Evolutionary conservation across 345 rosid species (phyloP).

Genomic region (Aquilaria malaccensis): DNA sequence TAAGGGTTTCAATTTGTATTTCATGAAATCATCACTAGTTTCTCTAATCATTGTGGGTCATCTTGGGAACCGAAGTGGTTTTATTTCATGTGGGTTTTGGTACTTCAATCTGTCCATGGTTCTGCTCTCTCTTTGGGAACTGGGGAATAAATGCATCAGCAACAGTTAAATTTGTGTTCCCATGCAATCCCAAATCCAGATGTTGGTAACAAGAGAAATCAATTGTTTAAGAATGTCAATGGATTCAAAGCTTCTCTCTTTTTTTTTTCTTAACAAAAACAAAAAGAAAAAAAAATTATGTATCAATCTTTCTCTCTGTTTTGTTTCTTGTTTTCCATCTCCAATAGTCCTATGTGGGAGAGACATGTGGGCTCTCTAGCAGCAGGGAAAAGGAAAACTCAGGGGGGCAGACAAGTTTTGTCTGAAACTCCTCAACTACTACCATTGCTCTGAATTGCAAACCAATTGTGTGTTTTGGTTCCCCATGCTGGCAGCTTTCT

Average conservation of each 20-base stretch:
- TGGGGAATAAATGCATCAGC: constrained; percentile 32
- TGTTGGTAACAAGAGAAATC: constrained; percentile 11
- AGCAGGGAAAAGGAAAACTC: constrained; percentile 11
- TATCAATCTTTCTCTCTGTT: constrained; percentile 5
- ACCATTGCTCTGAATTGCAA: not conserved
- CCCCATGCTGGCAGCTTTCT: constrained; percentile 15
- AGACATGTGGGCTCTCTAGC: constrained; percentile 60
- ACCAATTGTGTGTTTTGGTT: constrained; percentile 23
- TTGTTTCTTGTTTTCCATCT: not conserved
- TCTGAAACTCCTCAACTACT: constrained; percentile 14
- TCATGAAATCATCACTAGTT: constrained; percentile 13
- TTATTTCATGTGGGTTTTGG: constrained; percentile 11
- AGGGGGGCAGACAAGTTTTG: constrained; percentile 17
- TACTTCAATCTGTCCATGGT: not conserved
- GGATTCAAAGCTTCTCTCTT: constrained; percentile 40
- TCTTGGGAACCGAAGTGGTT: constrained; percentile 27
- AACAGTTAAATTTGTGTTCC: constrained; percentile 16
- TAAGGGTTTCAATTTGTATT: not conserved
- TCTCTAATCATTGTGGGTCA: constrained; percentile 18
- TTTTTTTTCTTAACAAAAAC: not conserved
- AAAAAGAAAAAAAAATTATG: not conserved
- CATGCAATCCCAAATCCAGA: constrained; percentile 21
- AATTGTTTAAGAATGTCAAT: constrained; percentile 31
- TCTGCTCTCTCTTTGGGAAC: constrained; percentile 11
- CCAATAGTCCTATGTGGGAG: constrained; percentile 8